Percentiles rank a stretch among this genome's conserved stretches.
These are phyloP conservation scores for Geosmithia flava DNA, from an alignment of 2,329 filamentous ascomycete genomes.

Conservation along the genomic window DNA sequence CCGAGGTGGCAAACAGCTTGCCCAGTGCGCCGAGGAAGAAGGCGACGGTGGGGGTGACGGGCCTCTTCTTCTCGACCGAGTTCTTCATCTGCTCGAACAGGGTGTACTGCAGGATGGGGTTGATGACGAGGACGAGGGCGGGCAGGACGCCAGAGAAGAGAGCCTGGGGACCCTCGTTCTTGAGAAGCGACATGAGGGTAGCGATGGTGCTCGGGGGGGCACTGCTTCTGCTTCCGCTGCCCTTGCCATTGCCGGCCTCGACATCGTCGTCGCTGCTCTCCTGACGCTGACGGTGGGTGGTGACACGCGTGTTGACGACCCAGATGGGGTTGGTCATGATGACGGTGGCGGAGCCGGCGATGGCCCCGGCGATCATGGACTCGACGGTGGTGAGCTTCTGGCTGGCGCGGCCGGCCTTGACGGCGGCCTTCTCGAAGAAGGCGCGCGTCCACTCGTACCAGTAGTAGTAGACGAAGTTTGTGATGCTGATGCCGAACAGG, in stretches of 20 bases:
- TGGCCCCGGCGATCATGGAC: conserved; percentile 87
- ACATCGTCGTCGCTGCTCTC: conserved; percentile 26
- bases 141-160: conserved; percentile 90
- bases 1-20: conserved; percentile 84
- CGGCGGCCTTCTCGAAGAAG: conserved; percentile 70
- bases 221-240: too few species aligned
- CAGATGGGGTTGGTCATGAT: conserved; percentile 97
- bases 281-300: conserved; percentile 55
- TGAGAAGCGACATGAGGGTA: conserved; percentile 69
- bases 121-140: conserved; percentile 87
- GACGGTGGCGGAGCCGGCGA: conserved; percentile 89
- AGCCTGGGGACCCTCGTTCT: conserved; percentile 70
- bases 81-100: conserved; percentile 99
- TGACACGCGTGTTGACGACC: conserved; percentile 98
- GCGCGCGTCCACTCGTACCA: conserved; percentile 97
- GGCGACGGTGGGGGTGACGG: conserved; percentile 73
- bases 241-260: conserved; percentile 17
- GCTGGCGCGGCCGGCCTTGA: conserved; percentile 57
- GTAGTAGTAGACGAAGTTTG: conserved; percentile 99
- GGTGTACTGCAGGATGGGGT: conserved; percentile 97
- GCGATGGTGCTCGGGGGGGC: conserved; percentile 62
- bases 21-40: conserved; percentile 88
- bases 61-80: conserved; percentile 56
- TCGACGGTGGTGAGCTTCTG: conserved; percentile 84
- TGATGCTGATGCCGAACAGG: conserved; percentile 93